Conservation (phyloP, 306 rosid species). For the Acacia acuminata region DNA sequence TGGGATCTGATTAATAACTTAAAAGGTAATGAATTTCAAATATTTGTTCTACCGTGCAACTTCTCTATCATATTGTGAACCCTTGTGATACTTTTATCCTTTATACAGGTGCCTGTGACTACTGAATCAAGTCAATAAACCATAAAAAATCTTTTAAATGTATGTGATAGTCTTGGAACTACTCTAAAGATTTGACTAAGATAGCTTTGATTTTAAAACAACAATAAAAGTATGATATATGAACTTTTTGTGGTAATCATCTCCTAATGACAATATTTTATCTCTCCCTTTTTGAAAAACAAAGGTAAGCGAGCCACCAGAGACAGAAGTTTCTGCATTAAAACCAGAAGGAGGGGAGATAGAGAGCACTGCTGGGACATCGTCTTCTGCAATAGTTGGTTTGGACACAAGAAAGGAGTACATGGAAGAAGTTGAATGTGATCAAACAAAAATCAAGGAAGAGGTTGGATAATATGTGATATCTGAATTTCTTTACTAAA, state of each 20-base stretch:
- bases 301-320: neutral
- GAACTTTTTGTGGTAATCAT: neutral
- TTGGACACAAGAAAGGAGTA: neutral
- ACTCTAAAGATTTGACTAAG: constrained; percentile 7
- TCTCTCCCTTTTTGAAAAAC: neutral
- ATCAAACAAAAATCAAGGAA: neutral
- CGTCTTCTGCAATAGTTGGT: constrained; percentile 12
- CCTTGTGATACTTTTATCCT: neutral
- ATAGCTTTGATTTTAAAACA: neutral
- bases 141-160: constrained; percentile 11
- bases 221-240: neutral
- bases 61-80: neutral
- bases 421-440: constrained; percentile 21
- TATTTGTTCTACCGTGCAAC: neutral
- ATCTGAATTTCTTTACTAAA: neutral
- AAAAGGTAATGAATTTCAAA: neutral
- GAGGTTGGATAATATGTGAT: constrained; percentile 29
- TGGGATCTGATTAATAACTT: neutral
- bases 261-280: neutral
- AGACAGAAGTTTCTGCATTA: constrained; percentile 17
- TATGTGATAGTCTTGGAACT: constrained; percentile 4
- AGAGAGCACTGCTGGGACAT: constrained; percentile 23
- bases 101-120: too few relatives aligned
- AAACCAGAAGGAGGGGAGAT: constrained; percentile 7
- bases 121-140: constrained; percentile 6